Base-by-base conservation (phyloP, 495 filamentous ascomycete species). In the Penicillium nucicola region DNA sequence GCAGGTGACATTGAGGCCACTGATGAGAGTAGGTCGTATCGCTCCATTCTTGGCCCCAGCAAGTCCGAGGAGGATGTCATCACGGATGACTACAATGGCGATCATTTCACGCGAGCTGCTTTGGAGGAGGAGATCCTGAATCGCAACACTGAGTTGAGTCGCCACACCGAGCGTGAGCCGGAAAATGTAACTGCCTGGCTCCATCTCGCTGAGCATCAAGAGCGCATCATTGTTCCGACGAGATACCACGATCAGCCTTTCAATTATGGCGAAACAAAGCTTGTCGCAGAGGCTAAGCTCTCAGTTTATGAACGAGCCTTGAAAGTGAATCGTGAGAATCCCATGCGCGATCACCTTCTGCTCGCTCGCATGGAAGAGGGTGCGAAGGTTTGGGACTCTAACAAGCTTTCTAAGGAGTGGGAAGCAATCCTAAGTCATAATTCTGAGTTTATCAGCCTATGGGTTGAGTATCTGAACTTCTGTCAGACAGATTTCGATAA, bases 301-400 rank as follows among this genome's bases (percentile, higher is more conserved):
- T 85, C 84, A 0, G 79, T 96, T n/a, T 90, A 90, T 56, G 82
- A 89, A 42, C 84, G 90, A 48, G 90, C 91, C 4, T 65, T 97
- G 5, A 67, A 71, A 30, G 80, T 84, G 44, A 72, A 77, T 12
- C 64, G 60, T 8, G 55, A 73, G 3, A 61, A 76, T 22, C 61
- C 71, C 31, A 51, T 48, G 13, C 66, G 57, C 30, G 84, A 89
- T 52, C 64, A 64, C 13, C 70, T 97, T 2, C 51, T 90, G 4
- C 53, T 87, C 2, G 82, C 82, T 9, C 72, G 88, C 43, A 82
- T 97, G 76, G 73, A 84, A 43, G 85, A 90, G 64, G 90, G 86
- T 3, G 55, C 68, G 9, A 78, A 80, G 50, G 58, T 89, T 3
- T 97, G 92, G 93, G 85, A 86, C 31, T 62, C 70, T 5, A 77